Base-by-base conservation (phyloP, 2,329 filamentous ascomycete species). In the Claviceps cyperi region DNA sequence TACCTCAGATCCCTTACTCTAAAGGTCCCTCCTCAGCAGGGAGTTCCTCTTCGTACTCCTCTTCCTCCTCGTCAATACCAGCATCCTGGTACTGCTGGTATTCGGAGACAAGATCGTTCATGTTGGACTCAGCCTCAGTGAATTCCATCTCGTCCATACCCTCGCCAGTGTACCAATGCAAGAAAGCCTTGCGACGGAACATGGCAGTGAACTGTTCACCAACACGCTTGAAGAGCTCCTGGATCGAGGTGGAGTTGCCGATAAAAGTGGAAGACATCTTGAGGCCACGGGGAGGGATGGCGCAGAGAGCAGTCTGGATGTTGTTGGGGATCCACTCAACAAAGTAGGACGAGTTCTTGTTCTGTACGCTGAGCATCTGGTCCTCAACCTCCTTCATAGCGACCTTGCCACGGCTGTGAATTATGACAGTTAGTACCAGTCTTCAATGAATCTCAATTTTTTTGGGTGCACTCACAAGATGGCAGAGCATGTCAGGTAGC, bases 71-170 rank as follows among this genome's bases (percentile, higher is more conserved):
- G 55, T 92, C 94, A 72, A 96, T 81, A 65, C 87, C 86, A 68
- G 92, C 92, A 72, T 98, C 92, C 81, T 97, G 92, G 83, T 97
- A 97, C 74, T 98, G 92, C 81, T 97, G 92, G 78, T 97, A 97
- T 74, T 98, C 92, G 56, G 89, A 94, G 64, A 97, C 90, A 68
- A 98, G 78, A 72, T 98, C 92, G 79, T 97, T 97, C 91, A 98
- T 97, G 80, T 98, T 98, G 75, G 87, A 94, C 83, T 97, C 92
- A 62, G 92, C 92, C 81, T 97, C 92, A 68, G 92, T 97, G 79
- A 98, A 98, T 78, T 98, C 92, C 92, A 97, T 97, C 84, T 97
- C 92, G 75, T 98, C 92, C 92, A 98, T 97, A 77, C 92, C 92
- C 81, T 98, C 92, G 68, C 90, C 89, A 81, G 92, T 98, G 77